Base-by-base conservation (phyloP, 768 basidiomycete genomes). In the Boletus subcaerulescens region DNA sequence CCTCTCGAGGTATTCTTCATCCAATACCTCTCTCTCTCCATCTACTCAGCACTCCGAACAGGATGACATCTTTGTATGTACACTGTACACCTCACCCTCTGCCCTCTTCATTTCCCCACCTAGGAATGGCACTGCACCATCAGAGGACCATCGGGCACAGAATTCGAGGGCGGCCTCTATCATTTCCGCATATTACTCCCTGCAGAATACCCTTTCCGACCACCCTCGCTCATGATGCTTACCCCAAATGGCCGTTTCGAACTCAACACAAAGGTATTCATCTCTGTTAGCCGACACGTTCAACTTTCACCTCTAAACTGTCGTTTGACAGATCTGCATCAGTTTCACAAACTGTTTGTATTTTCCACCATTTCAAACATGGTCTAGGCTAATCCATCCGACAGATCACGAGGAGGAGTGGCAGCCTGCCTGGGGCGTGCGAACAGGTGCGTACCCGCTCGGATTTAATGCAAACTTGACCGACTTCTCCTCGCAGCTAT, bases 361-460 rank as follows among this genome's bases (percentile, higher is more conserved):
- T 40, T 45, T 45, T 52, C 48, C 56, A 15, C 53, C n/a, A 53
- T 56, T 62, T 59, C 55, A 57, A 57, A 53, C 47, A 33, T 35
- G 56, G 64, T 59, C 69, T 73, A 71, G 69, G 55, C 61, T 71
- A 50, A 67, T 43, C 56, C 45, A 57, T 60, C 44, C 9, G 18
- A 40, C 63, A 92, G 89, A 96, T 76, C 94, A 98, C 61, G 92
- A 94, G 71, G 96, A 98, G 62, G 78, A 91, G 32, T 98, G 96
- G 96, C 94, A 98, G 71, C 96, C 96, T 36, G 93, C 93, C 24
- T 98, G 96, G 96, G 96, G 96, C 52, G 91, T 98, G 18, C 83
- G 96, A 58, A 98, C 95, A 52, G 94, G 90, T 89, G 55, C 57
- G 79, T 65, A 43, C 46, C 45, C 50, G 50, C 47, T 52, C 50